A percentile compares a stretch with the other conserved stretches of the same genome.
phyloP scores from a whole-genome alignment of 2,329 filamentous ascomycete species.

The Xylaria hypoxylon region DNA sequence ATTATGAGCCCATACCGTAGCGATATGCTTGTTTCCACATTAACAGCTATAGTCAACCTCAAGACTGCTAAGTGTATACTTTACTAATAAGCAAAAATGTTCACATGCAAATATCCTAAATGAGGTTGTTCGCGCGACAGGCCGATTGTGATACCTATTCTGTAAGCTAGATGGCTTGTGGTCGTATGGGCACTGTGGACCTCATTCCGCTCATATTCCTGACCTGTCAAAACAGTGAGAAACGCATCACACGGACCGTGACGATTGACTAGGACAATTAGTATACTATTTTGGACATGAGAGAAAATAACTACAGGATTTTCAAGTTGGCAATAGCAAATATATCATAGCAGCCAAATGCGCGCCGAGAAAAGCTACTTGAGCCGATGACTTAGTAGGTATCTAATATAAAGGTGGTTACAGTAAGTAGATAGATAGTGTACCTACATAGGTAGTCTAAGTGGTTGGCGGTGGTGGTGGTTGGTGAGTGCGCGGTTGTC shows the following conservation, averaged over 20 bases:
- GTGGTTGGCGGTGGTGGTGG: neutral
- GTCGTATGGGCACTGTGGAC: neutral
- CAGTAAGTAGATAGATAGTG: neutral
- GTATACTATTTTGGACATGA: neutral
- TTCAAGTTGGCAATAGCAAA: neutral
- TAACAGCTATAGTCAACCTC: too few relatives aligned
- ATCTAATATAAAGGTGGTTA: neutral
- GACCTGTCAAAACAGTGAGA: conserved; percentile 7
- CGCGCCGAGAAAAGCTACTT: conserved; percentile 23
- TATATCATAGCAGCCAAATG: conserved; percentile 9
- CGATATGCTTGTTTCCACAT: neutral
- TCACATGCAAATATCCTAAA: neutral
- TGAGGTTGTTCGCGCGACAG: neutral
- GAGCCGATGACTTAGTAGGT: conserved; percentile 2
- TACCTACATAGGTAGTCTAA: too few relatives aligned
- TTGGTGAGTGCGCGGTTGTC: neutral
- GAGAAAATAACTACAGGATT: conserved; percentile 2
- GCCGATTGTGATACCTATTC: neutral
- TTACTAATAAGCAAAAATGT: neutral
- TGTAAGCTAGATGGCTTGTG: neutral
- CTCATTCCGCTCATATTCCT: neutral
- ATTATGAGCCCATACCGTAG: neutral
- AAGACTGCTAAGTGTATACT: neutral
- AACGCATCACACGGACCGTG: neutral
- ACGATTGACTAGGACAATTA: conserved; percentile 1